phyloP scores from a whole-genome alignment of 1,284 basidiomycete species.

The Cutaneotrichosporon mucoides region DNA sequence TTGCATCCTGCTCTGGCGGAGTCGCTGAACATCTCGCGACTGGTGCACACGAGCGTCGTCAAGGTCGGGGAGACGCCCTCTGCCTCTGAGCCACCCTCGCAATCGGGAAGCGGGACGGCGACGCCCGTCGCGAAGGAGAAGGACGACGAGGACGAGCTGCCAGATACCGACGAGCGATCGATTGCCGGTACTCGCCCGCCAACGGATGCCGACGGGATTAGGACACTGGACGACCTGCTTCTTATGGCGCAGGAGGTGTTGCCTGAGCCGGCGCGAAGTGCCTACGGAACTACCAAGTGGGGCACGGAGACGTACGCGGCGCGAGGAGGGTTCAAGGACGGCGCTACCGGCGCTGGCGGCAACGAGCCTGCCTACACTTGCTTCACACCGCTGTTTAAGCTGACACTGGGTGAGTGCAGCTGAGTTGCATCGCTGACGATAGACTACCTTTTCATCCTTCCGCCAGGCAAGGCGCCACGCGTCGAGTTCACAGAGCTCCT shows the following conservation, averaged over 20 bases:
- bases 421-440: conserved; percentile 12
- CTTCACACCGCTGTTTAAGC: conserved; percentile 60
- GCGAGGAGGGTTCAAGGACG: conserved; percentile 49
- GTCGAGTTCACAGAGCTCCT: conserved; percentile 61
- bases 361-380: conserved; percentile 60
- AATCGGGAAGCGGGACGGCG: conserved; percentile 11
- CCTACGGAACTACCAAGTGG: conserved; percentile 56
- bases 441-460: conserved; percentile 78
- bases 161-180: conserved; percentile 57
- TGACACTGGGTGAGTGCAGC: conserved; percentile 62
- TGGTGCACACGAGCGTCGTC: conserved; percentile 78
- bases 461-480: conserved; percentile 29
- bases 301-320: conserved; percentile 52
- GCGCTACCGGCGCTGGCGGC: conserved; percentile 51
- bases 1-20: conserved; percentile 56
- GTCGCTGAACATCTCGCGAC: conserved; percentile 61
- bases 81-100: conserved; percentile 4
- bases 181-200: conserved; percentile 73
- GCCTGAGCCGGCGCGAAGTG: conserved; percentile 27
- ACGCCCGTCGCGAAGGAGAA: conserved; percentile 40
- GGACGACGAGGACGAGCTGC: conserved; percentile 56
- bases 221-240: conserved; percentile 61
- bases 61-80: conserved; percentile 40
- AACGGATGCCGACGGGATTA: conserved; percentile 63
- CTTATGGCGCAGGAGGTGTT: conserved; percentile 53